Evolutionary conservation across 2,329 filamentous ascomycete species (phyloP).

Genomic region (Setomelanomma holmii): DNA sequence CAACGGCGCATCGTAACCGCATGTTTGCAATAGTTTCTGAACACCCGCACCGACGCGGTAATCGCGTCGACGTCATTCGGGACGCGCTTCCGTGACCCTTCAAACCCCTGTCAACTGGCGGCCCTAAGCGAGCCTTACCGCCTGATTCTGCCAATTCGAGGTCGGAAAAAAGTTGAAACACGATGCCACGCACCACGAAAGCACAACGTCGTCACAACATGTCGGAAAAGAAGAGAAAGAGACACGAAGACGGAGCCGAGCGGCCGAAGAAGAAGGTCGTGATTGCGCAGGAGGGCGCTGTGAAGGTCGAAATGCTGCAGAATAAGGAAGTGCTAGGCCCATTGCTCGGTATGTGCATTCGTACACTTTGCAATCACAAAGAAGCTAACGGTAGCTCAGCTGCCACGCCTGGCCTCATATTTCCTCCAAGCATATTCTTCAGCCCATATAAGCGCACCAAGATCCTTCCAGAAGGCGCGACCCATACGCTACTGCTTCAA

Average conservation of each 20-base stretch:
- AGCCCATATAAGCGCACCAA: slow-evolving; percentile 56
- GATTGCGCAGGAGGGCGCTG: slow-evolving; percentile 44
- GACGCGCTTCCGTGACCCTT: neutral
- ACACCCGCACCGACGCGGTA: neutral
- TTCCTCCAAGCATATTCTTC: slow-evolving; percentile 53
- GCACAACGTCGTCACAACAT: slow-evolving; percentile 30
- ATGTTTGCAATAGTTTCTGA: neutral
- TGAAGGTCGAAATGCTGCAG: slow-evolving; percentile 56
- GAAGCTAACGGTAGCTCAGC: slow-evolving; percentile 30
- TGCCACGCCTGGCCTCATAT: slow-evolving; percentile 52
- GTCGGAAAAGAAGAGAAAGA: slow-evolving; percentile 50
- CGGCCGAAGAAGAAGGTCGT: slow-evolving; percentile 55
- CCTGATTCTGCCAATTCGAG: slow-evolving; percentile 12
- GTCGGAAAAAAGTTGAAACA: slow-evolving; percentile 8
- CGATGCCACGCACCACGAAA: slow-evolving; percentile 11
- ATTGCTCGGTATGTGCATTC: slow-evolving; percentile 58
- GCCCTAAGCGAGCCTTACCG: slow-evolving; percentile 19
- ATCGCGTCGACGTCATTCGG: slow-evolving; percentile 24
- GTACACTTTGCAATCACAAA: neutral
- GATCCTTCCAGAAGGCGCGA: slow-evolving; percentile 37
- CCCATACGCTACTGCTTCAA: slow-evolving; percentile 62
- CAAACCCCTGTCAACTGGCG: slow-evolving; percentile 2
- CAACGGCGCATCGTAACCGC: neutral
- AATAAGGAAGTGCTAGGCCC: slow-evolving; percentile 58
- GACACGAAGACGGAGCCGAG: slow-evolving; percentile 36